Evolutionary conservation across 805 yeast genomes (phyloP).

Genomic region (Ogataea kodamae): DNA sequence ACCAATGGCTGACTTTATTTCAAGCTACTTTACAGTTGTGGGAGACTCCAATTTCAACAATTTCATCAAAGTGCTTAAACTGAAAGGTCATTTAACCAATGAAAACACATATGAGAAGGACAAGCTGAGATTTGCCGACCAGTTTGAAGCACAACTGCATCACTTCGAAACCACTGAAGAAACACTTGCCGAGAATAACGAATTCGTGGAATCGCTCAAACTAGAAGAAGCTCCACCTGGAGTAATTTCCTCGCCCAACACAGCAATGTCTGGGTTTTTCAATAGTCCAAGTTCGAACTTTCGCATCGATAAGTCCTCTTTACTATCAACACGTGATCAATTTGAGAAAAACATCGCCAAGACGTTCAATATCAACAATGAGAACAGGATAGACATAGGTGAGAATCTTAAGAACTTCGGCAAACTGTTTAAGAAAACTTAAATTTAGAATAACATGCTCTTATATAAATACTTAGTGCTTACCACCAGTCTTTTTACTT

Average conservation of each 20-base stretch:
- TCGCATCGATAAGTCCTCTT: slow-evolving; percentile 30
- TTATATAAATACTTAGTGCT: slow-evolving; percentile 42
- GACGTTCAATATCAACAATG: slow-evolving; percentile 45
- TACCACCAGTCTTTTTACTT: slow-evolving; percentile 68
- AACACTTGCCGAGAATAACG: slow-evolving; percentile 29
- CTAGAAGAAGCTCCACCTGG: slow-evolving; percentile 21
- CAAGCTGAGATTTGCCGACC: slow-evolving; percentile 35
- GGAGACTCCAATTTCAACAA: slow-evolving; percentile 62
- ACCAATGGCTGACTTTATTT: slow-evolving; percentile 64
- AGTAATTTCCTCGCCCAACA: slow-evolving; percentile 14
- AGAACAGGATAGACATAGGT: slow-evolving; percentile 61
- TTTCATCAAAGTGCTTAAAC: slow-evolving; percentile 58
- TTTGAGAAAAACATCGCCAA: slow-evolving; percentile 42
- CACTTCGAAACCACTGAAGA: slow-evolving; percentile 32
- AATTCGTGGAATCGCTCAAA: slow-evolving; percentile 25
- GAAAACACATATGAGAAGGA: slow-evolving; percentile 35
- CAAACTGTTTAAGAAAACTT: slow-evolving; percentile 44
- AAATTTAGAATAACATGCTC: slow-evolving; percentile 4
- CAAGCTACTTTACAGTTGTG: slow-evolving; percentile 60
- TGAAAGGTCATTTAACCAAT: slow-evolving; percentile 47
- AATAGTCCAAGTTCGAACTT: slow-evolving; percentile 20
- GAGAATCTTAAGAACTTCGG: slow-evolving; percentile 66
- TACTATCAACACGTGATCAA: slow-evolving; percentile 39
- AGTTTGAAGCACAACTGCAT: slow-evolving; percentile 37
- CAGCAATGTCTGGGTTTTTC: slow-evolving; percentile 19